Conservation (phyloP, 306 rosid species). For the Corylus heterophylla region DNA sequence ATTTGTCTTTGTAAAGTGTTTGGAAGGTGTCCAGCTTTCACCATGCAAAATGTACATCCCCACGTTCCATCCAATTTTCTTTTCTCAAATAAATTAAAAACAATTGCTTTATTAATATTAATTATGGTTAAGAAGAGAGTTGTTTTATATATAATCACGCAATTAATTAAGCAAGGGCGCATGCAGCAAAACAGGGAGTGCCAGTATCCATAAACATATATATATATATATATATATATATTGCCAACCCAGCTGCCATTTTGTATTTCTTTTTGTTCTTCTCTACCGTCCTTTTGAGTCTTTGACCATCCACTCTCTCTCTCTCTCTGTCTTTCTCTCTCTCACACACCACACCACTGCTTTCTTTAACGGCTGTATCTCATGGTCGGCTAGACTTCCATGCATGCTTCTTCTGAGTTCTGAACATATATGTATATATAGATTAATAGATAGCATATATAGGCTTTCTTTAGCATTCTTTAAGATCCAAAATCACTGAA, state of each 20-base stretch:
- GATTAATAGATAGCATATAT: neutral
- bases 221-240: neutral
- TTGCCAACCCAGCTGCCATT: slow-evolving; percentile 10
- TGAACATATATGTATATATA: neutral
- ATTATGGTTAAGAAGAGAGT: neutral
- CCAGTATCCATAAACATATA: neutral
- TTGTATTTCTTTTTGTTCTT: slow-evolving; percentile 12
- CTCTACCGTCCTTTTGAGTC: neutral
- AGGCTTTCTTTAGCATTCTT: neutral
- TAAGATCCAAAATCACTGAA: neutral
- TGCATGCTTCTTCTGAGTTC: neutral
- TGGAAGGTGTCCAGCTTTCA: slow-evolving; percentile 11
- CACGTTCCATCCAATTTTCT: slow-evolving; percentile 3
- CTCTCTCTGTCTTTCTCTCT: neutral
- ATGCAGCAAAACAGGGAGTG: slow-evolving; percentile 11
- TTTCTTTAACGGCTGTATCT: slow-evolving; percentile 5
- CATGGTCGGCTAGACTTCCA: neutral
- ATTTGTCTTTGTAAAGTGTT: slow-evolving; percentile 7
- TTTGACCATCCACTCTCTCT: neutral
- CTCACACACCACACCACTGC: neutral
- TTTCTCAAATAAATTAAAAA: neutral
- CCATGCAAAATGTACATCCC: slow-evolving; percentile 21
- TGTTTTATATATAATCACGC: neutral
- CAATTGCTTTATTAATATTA: neutral
- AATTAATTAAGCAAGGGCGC: neutral